These are phyloP conservation scores for Ganoderma multipileum DNA, from an alignment of 1,284 basidiomycete genomes.

Conservation along the genomic window DNA sequence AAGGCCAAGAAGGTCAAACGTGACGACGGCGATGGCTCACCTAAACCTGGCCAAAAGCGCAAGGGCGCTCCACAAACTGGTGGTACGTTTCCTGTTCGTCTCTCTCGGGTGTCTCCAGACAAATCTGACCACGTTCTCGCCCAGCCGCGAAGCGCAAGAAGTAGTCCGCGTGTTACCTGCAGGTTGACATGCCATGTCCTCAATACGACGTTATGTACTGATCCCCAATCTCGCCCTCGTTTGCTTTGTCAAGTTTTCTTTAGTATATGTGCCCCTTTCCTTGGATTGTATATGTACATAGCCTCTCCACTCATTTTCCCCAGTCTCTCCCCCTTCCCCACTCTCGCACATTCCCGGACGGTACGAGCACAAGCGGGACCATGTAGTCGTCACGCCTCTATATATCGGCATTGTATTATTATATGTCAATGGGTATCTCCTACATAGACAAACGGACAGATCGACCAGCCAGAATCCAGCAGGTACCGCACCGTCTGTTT, in stretches of 20 bases:
- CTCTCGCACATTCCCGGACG: slow-evolving; percentile 7
- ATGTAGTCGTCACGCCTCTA: slow-evolving; percentile 13
- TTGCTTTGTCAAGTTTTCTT: background rate
- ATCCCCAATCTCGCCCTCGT: background rate
- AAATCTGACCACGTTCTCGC: background rate
- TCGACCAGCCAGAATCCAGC: background rate
- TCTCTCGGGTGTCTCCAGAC: background rate
- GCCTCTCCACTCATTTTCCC: slow-evolving; percentile 1
- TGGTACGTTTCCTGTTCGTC: slow-evolving; percentile 14
- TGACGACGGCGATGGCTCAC: slow-evolving; percentile 33
- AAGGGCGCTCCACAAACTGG: slow-evolving; percentile 38
- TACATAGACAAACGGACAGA: slow-evolving; percentile 5
- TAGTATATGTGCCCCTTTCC: slow-evolving; percentile 1
- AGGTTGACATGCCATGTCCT: background rate
- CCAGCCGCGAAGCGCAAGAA: slow-evolving; percentile 43
- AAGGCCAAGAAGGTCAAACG: slow-evolving; percentile 28
- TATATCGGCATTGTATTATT: slow-evolving; percentile 22
- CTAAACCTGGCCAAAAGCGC: slow-evolving; percentile 40
- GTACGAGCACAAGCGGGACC: slow-evolving; percentile 14
- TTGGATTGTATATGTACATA: slow-evolving; percentile 5
- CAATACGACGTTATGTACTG: background rate
- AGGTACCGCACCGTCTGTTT: too few relatives aligned
- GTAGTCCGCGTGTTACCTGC: slow-evolving; percentile 19
- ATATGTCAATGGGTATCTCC: slow-evolving; percentile 20
- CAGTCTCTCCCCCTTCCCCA: background rate